Evolutionary conservation across 2,329 filamentous ascomycete species (phyloP), one percentile per base, ranked within the genome.

Genomic region (Curvularia sp.): DNA sequence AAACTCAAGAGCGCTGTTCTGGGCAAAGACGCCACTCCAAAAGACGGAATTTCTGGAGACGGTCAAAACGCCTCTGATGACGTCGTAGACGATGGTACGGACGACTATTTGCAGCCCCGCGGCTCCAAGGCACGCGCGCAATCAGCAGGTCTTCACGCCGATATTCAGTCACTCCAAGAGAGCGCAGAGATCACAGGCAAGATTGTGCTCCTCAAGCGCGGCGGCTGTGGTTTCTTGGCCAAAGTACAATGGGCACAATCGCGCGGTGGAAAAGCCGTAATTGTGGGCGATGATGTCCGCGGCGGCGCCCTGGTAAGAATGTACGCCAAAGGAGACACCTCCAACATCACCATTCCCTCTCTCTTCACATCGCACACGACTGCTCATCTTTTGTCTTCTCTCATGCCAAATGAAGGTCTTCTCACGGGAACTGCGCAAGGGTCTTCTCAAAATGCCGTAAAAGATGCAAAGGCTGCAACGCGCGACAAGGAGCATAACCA

Each of bases 221-320:
- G 95, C 57, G 95, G 94, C 7, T 99, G 95, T 77, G 95, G 95
- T 5, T 99, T 99, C 75, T 79, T 97, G 60, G 94, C 98, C 74
- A 99, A 99, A 78, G 92, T 95, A 63, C 94, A 96, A 81, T 99
- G 95, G 95, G 92, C 91, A 12, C 95, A 99, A 76, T 86, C 93
- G 61, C 87, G 95, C 71, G 95, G 95, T 24, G 95, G 90, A 20
- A 85, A 93, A 59, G 95, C 92, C 35, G 82, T 99, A 60, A 96
- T 99, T 64, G 93, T 99, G 3, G 95, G 95, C 26, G 95, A 99
- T 76, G 91, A 97, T 75, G 89, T 91, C 57, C 90, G 91, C 61
- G 94, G 94, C 44, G 93, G 93, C 4, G 90, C 90, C 35, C 81
- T 99, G 61, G 91, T 98, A 50, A 95, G 96, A 68, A 99, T 99